Base-by-base conservation (phyloP, 257 asterid species). In the Solanum raphanifolium region DNA sequence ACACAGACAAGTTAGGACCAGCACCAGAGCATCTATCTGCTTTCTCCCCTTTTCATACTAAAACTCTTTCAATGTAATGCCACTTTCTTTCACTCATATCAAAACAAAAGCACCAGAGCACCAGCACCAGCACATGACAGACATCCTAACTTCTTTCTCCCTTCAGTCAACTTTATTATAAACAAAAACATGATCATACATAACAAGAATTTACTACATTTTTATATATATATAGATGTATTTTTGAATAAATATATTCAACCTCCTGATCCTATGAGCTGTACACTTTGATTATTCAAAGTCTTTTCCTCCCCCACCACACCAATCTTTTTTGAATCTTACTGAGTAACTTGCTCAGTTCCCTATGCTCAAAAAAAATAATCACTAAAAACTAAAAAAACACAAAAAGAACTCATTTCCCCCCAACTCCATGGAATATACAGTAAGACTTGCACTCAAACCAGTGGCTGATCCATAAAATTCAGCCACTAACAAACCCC, bases 251-350 rank as follows among this genome's bases (percentile, higher is more conserved):
- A 69, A 87, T 74, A 84, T 85, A 84, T 88, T 85, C 91, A 88
- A 82, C 89, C 90, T 68, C 90, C 34, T 89, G 52, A 27, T 12
- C 92, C 91, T 92, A 90, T 92, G 88, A 88, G 36, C 94, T 95
- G 95, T 96, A 95, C 98, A 94, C 66, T 93, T 91, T 88, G 90
- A 87, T 93, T 93, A 94, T 92, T 94, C 90, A 89, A 93, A 91
- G 78, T 88, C 90, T 91, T 90, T 87, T 72, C 60, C 69, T 39
- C 84, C 83, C 55, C 13, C 68, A 60, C 68, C 68, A 16, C 68
- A 16, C 85, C 71, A 48, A 82, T 82, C 85, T 81, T 87, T 91
- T 90, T 92, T 91, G 86, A 94, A 91, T 93, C 87, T 87, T 81
- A 87, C 88, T 79, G 90, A 91, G 90, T 83, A 90, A 87, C 87